Evolutionary conservation across 768 basidiomycete genomes (phyloP).

Genomic region (Psilocybe tampanensis): DNA sequence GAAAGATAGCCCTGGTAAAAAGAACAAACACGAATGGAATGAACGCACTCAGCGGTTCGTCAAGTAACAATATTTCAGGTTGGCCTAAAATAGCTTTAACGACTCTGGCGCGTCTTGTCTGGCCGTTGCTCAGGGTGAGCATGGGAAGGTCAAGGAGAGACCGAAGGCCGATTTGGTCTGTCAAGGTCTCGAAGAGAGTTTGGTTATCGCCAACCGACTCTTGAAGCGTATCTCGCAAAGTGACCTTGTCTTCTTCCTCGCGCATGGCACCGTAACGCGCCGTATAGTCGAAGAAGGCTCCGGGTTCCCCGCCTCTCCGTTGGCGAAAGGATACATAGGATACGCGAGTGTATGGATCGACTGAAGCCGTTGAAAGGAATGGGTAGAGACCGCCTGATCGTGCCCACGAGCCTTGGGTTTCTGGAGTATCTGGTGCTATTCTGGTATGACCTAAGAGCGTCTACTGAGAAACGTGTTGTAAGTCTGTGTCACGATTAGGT

Average conservation of each 20-base stretch:
- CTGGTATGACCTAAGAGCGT: constrained; percentile 73
- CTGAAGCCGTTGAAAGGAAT: constrained; percentile 46
- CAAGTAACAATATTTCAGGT: constrained; percentile 81
- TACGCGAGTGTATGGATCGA: constrained; percentile 53
- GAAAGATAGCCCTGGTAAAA: no score
- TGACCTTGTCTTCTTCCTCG: constrained; percentile 69
- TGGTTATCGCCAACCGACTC: constrained; percentile 6
- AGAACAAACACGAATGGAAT: background rate
- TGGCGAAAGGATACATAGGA: constrained; percentile 71
- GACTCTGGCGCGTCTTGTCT: constrained; percentile 86
- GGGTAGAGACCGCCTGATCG: constrained; percentile 72
- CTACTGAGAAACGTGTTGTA: constrained; percentile 30
- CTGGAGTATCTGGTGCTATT: constrained; percentile 58
- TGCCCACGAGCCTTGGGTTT: constrained; percentile 41
- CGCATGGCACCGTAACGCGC: constrained; percentile 89
- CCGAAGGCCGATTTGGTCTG: constrained; percentile 56
- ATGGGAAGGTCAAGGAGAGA: constrained; percentile 79
- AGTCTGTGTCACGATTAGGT: background rate
- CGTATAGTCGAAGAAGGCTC: constrained; percentile 90
- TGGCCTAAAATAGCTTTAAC: constrained; percentile 70
- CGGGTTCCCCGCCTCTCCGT: constrained; percentile 50
- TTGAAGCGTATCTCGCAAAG: constrained; percentile 22
- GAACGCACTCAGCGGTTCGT: constrained; percentile 83
- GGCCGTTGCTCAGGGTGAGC: constrained; percentile 88
- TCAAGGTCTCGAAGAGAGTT: constrained; percentile 52